These are phyloP conservation scores for Pythium sp. DNA, from an alignment of 352 stramenopile species.

Conservation along the genomic window DNA sequence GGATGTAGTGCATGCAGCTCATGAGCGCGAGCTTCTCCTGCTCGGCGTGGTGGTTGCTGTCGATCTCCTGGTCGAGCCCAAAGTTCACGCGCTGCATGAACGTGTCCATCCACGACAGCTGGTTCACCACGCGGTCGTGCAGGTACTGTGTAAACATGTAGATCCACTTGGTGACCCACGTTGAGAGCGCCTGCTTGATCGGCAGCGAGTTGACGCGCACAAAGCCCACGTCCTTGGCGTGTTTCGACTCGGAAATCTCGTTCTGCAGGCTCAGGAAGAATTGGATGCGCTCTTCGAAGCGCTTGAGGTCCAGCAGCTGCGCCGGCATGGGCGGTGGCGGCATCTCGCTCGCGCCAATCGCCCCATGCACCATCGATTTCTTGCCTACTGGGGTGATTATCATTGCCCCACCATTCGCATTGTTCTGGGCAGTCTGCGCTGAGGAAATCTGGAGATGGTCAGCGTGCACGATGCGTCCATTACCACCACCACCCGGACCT, in stretches of 20 bases:
- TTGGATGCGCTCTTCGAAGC: conserved; percentile 91
- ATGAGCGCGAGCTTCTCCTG: conserved; percentile 67
- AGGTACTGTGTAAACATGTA: conserved; percentile 94
- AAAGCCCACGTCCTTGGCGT: conserved; percentile 87
- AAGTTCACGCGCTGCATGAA: conserved; percentile 81
- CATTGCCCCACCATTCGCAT: neutral
- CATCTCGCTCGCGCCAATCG: conserved; percentile 17
- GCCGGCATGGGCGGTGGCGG: conserved; percentile 55
- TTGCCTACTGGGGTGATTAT: neutral
- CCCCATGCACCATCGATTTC: conserved; percentile 5
- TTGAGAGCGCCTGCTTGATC: conserved; percentile 93
- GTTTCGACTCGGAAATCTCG: conserved; percentile 88
- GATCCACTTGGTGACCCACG: conserved; percentile 95
- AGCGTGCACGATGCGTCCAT: conserved; percentile 22
- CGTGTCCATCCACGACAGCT: conserved; percentile 81
- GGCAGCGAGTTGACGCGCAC: conserved; percentile 91
- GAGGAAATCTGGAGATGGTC: conserved; percentile 26
- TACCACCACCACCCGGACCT: conserved; percentile 3
- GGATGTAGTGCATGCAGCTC: conserved; percentile 87
- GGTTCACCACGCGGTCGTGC: conserved; percentile 84
- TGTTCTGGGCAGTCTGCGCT: neutral
- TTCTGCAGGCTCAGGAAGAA: conserved; percentile 86
- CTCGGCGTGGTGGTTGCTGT: conserved; percentile 33
- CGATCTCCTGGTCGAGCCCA: conserved; percentile 70
- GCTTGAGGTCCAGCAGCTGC: conserved; percentile 69